These are phyloP conservation scores for Trichopus zeylanicus DNA, from an alignment of 116 monocot species.

Conservation along the genomic window DNA sequence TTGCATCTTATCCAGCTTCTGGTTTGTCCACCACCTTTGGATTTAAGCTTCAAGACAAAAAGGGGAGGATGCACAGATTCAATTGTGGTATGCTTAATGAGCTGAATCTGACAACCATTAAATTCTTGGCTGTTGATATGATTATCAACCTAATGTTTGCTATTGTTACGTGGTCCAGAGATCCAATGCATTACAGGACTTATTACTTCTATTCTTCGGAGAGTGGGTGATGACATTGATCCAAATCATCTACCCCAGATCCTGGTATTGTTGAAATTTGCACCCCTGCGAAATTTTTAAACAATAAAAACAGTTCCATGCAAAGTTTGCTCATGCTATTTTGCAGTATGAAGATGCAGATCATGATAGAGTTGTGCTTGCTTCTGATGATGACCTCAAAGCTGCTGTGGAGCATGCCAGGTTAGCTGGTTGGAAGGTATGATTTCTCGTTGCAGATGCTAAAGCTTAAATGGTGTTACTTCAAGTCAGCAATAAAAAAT, in stretches of 20 bases:
- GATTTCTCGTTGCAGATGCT: no score
- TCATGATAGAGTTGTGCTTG: conserved; percentile 81
- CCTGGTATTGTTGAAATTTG: conserved; percentile 32
- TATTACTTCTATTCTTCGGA: conserved; percentile 79
- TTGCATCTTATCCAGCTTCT: conserved; percentile 22
- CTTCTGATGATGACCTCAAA: conserved; percentile 76
- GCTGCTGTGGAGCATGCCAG: conserved; percentile 86
- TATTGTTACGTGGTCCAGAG: conserved; percentile 28
- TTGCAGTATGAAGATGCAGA: conserved; percentile 93
- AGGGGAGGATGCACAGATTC: conserved; percentile 88
- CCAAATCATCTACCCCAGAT: conserved; percentile 72
- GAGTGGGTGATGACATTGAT: conserved; percentile 76
- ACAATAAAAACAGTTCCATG: no score
- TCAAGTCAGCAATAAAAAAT: no score
- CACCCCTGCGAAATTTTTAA: background rate
- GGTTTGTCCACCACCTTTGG: conserved; percentile 41
- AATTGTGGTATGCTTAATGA: conserved; percentile 54
- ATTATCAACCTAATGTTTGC: background rate
- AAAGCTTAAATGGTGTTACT: no score
- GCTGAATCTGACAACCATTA: background rate
- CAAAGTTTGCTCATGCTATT: no score
- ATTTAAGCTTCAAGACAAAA: conserved; percentile 84
- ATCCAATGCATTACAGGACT: conserved; percentile 60
- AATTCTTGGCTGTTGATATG: background rate
- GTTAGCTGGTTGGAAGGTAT: conserved; percentile 86